These are phyloP conservation scores for Penicillium angulare DNA, from an alignment of 495 filamentous ascomycete species.

Conservation along the genomic window DNA sequence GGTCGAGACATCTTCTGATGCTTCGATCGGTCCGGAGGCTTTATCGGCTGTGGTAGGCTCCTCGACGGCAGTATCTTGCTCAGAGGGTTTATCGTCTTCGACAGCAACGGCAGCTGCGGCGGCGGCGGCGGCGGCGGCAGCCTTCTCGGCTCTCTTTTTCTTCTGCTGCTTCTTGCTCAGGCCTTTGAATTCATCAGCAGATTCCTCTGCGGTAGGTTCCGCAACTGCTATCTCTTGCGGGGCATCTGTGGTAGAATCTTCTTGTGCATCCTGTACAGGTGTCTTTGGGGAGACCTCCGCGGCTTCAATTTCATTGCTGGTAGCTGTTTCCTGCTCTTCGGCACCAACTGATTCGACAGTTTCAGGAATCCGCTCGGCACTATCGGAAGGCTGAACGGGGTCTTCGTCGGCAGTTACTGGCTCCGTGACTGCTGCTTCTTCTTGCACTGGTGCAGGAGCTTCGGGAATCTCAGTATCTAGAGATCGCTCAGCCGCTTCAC, in stretches of 20 bases:
- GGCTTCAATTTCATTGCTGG: neutral
- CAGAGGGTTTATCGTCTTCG: slow-evolving; percentile 9
- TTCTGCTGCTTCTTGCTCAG: slow-evolving; percentile 16
- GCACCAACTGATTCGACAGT: neutral
- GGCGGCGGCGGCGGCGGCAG: slow-evolving; percentile 14
- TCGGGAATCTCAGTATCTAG: neutral
- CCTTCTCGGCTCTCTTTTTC: slow-evolving; percentile 24
- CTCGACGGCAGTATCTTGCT: slow-evolving; percentile 3
- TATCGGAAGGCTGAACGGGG: neutral
- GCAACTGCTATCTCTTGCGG: neutral
- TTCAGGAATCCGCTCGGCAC: neutral
- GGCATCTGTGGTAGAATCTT: neutral
- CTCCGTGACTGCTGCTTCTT: neutral
- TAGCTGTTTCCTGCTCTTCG: neutral
- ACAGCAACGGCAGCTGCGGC: slow-evolving; percentile 7
- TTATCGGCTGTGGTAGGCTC: neutral
- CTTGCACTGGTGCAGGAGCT: neutral
- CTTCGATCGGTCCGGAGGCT: neutral
- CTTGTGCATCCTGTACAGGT: neutral
- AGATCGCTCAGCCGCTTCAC: slow-evolving; percentile 2
- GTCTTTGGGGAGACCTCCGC: neutral
- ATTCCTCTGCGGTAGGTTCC: slow-evolving; percentile 2
- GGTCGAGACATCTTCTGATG: neutral
- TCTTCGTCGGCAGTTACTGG: neutral
- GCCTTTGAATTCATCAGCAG: neutral